Conservation (phyloP, 257 asterid species). For the Striga asiatica region DNA sequence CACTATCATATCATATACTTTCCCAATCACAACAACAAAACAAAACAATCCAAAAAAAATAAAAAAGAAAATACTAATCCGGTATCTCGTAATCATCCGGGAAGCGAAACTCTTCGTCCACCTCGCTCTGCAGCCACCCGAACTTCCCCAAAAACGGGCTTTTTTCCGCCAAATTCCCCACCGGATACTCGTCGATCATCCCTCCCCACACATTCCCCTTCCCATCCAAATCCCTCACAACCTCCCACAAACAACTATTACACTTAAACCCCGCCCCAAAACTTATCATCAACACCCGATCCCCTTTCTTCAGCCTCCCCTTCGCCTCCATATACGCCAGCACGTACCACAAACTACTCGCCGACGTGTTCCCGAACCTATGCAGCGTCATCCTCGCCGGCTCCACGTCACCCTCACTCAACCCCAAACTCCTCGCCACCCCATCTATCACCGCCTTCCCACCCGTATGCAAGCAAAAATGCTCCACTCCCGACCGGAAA, state of each 20-base stretch:
- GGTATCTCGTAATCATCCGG: conserved; percentile 47
- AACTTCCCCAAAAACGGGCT: conserved; percentile 56
- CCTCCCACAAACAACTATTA: conserved; percentile 66
- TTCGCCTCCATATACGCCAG: conserved; percentile 73
- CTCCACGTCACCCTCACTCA: conserved; percentile 50
- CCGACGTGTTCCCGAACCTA: conserved; percentile 74
- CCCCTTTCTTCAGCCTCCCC: conserved; percentile 50
- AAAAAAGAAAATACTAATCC: neutral
- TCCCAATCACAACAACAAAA: neutral
- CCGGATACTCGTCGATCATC: conserved; percentile 40
- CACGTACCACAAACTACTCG: conserved; percentile 71
- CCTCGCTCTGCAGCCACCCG: conserved; percentile 41
- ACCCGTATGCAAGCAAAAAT: conserved; percentile 68
- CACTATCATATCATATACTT: too few species aligned
- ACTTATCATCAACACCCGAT: conserved; percentile 49
- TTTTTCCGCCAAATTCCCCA: conserved; percentile 27
- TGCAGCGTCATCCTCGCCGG: conserved; percentile 83
- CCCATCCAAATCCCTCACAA: conserved; percentile 44
- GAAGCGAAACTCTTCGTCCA: conserved; percentile 16
- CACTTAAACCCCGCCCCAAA: conserved; percentile 86
- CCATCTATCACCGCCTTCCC: conserved; percentile 86
- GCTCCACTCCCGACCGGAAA: conserved; percentile 54
- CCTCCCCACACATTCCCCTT: conserved; percentile 39
- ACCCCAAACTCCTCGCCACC: conserved; percentile 27
- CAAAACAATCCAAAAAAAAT: neutral